A percentile compares a stretch with the other conserved stretches of the same genome.
Evolutionary conservation across 768 basidiomycete genomes (phyloP).

Genomic region (Lentinula boryana): DNA sequence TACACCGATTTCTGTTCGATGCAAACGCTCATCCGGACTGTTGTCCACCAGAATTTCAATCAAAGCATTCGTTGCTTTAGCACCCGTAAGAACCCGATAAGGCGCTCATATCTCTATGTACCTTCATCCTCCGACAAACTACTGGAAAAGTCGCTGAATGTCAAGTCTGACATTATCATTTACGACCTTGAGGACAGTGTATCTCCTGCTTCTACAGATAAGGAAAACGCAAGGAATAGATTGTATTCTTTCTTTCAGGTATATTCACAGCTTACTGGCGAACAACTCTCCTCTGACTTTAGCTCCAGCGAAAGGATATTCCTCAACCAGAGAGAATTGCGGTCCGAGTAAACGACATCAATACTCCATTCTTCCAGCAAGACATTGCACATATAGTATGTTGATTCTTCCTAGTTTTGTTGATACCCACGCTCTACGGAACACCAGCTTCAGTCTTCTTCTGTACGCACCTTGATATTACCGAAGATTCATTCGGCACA

Average conservation of each 20-base stretch:
- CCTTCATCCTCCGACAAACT: constrained; percentile 76
- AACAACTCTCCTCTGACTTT: neutral
- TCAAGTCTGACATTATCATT: constrained; percentile 55
- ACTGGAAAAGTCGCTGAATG: constrained; percentile 68
- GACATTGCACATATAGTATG: constrained; percentile 60
- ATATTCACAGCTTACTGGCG: constrained; percentile 13
- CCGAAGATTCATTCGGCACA: constrained; percentile 75
- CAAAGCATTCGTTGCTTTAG: neutral
- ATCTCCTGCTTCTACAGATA: constrained; percentile 56
- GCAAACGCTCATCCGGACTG: neutral
- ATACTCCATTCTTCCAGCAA: constrained; percentile 57
- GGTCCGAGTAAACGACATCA: constrained; percentile 64
- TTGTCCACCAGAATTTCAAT: neutral
- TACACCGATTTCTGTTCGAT: neutral
- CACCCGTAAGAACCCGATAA: constrained; percentile 14
- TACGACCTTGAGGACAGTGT: constrained; percentile 92
- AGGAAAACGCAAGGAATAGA: constrained; percentile 50
- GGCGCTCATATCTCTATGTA: constrained; percentile 71
- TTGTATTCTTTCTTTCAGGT: constrained; percentile 54
- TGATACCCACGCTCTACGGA: neutral
- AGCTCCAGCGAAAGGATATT: constrained; percentile 23
- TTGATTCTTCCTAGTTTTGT: constrained; percentile 2
- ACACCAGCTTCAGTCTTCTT: constrained; percentile 34
- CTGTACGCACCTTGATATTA: constrained; percentile 65
- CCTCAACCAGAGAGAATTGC: constrained; percentile 50